Base-by-base conservation (phyloP, 148 eudicot species). In the Dianthus caryophyllus region DNA sequence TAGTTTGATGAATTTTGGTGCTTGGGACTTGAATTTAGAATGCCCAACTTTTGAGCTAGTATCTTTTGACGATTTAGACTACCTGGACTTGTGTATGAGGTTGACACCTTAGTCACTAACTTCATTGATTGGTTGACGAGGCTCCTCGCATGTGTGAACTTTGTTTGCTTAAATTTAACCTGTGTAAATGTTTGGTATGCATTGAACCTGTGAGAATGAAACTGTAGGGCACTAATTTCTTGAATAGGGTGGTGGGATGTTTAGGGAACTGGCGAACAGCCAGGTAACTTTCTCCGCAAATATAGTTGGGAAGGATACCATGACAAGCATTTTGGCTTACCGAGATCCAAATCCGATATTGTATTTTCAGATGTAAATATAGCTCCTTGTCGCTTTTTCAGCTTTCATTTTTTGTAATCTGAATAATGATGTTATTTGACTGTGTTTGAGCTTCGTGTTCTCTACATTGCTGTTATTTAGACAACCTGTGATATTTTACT, bases 151-250 rank as follows among this genome's bases (percentile, higher is more conserved):
- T n/a, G n/a, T 58, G 24, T 30, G 43, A 30, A 30, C 62, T 58
- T 58, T 15, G 41, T 29, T 29, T 6, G 33, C 60, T 11, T 2
- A 54, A 24, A 4, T 54, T 57, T 57, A 29, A 17, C 5, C 24
- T n/a, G 62, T 31, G 16, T 29, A 56, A 31, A 58, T 57, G 41
- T 38, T 61, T 61, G 49, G 65, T 61, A 61, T 27, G 21, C 48
- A 11, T 36, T 11, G 43, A 58, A 17, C 31, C 21, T 58, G 21
- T 61, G 47, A 20, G 16, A 21, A 61, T 17, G 17, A 33, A 33
- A 38, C 38, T 14, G 5, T 13, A 20, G 46, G 65, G 24, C 10
- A 12, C 48, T 38, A 38, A 9, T 61, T 39, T 18, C 24, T 8
- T 55, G 18, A 20, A 30, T 14, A n/a, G 20, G 3, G 38, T 27